Percentiles rank a stretch among this genome's conserved stretches.
phyloP scores from a whole-genome alignment of 371 early-diverging fungal species.

The Rhizomucor miehei region DNA sequence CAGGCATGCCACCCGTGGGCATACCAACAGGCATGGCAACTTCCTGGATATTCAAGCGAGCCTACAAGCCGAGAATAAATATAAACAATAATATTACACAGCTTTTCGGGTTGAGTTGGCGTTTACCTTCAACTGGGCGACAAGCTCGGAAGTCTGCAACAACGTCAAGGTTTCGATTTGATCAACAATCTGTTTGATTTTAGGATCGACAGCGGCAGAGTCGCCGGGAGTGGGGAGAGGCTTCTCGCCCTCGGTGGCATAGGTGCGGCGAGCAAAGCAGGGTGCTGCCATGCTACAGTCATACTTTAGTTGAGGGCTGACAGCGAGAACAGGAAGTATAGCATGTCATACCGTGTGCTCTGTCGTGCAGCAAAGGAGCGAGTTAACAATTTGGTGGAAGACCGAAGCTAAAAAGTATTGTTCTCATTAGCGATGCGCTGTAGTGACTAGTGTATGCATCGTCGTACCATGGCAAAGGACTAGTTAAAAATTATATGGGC shows the following conservation, averaged over 20 bases:
- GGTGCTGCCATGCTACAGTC: conserved; percentile 25
- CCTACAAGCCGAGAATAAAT: conserved; percentile 36
- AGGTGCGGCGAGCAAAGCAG: conserved; percentile 37
- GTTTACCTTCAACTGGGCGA: conserved; percentile 86
- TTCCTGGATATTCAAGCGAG: conserved; percentile 90
- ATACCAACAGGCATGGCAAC: conserved; percentile 82
- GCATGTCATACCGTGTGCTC: conserved; percentile 32
- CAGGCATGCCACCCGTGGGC: conserved; percentile 60
- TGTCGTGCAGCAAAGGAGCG: conserved; percentile 30
- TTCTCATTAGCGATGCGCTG: background rate
- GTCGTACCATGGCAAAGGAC: no score
- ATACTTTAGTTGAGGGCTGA: conserved; percentile 2
- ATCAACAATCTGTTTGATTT: conserved; percentile 83
- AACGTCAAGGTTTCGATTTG: conserved; percentile 86
- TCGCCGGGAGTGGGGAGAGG: conserved; percentile 60
- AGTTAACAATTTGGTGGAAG: conserved; percentile 34
- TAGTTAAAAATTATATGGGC: no score
- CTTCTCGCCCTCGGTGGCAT: conserved; percentile 32
- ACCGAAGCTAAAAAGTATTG: conserved; percentile 32
- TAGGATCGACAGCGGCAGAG: conserved; percentile 60
- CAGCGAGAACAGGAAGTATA: background rate
- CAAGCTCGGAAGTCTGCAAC: conserved; percentile 89
- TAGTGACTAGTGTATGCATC: background rate
- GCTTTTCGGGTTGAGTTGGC: no score
- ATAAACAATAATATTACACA: no score